These are phyloP conservation scores for Eucalyptus pauciflora DNA, from an alignment of 345 rosid species.

Conservation along the genomic window DNA sequence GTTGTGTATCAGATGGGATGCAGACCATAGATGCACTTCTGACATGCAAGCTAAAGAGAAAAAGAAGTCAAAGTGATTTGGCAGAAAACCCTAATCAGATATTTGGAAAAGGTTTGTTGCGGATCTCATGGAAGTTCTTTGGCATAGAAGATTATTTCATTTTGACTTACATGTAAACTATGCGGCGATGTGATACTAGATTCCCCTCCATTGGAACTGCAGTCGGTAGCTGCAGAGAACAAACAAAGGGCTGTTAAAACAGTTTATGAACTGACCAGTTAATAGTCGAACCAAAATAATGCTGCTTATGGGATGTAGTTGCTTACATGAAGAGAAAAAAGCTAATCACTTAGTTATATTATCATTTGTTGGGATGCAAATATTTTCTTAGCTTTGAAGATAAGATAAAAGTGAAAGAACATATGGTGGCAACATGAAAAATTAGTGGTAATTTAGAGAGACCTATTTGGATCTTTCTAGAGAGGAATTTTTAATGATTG, in stretches of 20 bases:
- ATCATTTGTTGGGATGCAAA: background rate
- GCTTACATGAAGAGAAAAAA: background rate
- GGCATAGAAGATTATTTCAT: background rate
- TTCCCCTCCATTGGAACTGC: background rate
- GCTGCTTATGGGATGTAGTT: background rate
- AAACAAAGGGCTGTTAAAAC: background rate
- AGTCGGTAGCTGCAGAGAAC: background rate
- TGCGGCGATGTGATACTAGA: background rate
- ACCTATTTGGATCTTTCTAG: background rate
- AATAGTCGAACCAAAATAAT: background rate
- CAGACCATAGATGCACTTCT: constrained; percentile 73
- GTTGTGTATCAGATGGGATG: constrained; percentile 78
- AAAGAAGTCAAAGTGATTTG: constrained; percentile 29
- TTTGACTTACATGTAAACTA: background rate
- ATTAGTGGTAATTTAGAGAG: background rate
- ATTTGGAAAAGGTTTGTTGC: constrained; percentile 44
- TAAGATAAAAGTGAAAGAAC: background rate
- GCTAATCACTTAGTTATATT: background rate
- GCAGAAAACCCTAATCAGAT: constrained; percentile 18
- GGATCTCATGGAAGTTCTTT: background rate
- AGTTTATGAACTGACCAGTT: background rate
- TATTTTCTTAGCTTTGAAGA: background rate
- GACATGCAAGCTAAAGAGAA: constrained; percentile 69
- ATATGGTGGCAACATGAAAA: background rate
- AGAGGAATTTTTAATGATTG: background rate